Evolutionary conservation across 2,329 filamentous ascomycete species (phyloP).

Genomic region (Fusarium domesticum): DNA sequence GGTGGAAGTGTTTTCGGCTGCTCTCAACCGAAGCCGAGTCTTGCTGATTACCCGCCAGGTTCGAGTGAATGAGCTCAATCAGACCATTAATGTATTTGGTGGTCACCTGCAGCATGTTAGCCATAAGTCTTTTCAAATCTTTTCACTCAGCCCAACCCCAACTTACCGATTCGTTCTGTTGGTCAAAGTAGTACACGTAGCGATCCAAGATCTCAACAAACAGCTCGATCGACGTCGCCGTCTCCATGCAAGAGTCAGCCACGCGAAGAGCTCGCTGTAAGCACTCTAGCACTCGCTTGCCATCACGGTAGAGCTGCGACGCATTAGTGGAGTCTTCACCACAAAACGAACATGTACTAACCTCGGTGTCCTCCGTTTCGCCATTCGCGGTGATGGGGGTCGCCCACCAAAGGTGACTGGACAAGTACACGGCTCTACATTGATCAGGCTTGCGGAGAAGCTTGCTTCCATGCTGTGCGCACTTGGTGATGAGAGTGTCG

Average conservation of each 20-base stretch:
- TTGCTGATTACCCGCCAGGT: constrained; percentile 79
- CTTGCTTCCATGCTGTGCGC: constrained; percentile 93
- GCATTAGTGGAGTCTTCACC: constrained; percentile 17
- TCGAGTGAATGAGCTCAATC: constrained; percentile 97
- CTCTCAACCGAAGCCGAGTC: constrained; percentile 81
- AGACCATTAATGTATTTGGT: constrained; percentile 97
- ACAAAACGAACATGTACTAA: constrained; percentile 38
- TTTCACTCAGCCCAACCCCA: neutral
- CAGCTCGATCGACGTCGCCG: constrained; percentile 91
- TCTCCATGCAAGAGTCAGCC: constrained; percentile 98
- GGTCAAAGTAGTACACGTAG: constrained; percentile 99
- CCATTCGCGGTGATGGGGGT: constrained; percentile 74
- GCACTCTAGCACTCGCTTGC: constrained; percentile 94
- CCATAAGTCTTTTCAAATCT: neutral
- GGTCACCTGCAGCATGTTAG: constrained; percentile 58
- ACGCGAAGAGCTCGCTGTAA: constrained; percentile 92
- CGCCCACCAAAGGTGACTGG: constrained; percentile 97
- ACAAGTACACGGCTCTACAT: constrained; percentile 92
- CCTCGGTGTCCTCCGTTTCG: constrained; percentile 77
- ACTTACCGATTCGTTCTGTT: constrained; percentile 88
- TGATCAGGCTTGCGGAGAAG: constrained; percentile 97
- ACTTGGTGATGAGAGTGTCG: constrained; percentile 97
- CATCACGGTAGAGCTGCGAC: constrained; percentile 86
- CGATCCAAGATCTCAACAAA: constrained; percentile 98
- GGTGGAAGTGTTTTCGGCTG: constrained; percentile 89